Conservation (phyloP, 805 yeast species). For the Schwanniomyces polymorphus region DNA sequence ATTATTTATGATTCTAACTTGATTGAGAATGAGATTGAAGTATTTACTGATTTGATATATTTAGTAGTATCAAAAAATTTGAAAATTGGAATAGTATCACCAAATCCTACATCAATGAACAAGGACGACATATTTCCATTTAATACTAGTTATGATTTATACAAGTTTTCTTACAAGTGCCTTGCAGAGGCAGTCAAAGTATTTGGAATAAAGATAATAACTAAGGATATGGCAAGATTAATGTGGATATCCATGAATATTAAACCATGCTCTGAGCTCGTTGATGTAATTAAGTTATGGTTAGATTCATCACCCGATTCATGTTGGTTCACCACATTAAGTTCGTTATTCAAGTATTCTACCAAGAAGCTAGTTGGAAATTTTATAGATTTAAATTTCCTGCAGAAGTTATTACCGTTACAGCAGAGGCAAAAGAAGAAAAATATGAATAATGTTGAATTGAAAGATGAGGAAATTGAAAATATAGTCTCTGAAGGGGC, state of each 20-base stretch:
- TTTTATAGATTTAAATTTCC: conserved; percentile 37
- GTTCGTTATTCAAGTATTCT: conserved; percentile 46
- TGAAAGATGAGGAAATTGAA: conserved; percentile 41
- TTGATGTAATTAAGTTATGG: conserved; percentile 58
- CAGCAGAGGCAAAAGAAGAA: conserved; percentile 41
- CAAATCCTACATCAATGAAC: conserved; percentile 38
- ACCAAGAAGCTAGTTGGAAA: conserved; percentile 42
- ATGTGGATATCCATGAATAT: conserved; percentile 61
- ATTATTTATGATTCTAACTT: conserved; percentile 38
- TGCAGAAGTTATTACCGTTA: conserved; percentile 40
- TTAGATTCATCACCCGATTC: conserved; percentile 47
- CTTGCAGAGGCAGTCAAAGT: conserved; percentile 59
- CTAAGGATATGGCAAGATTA: conserved; percentile 46
- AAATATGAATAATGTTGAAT: conserved; percentile 23
- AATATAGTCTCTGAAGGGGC: conserved; percentile 38
- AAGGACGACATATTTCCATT: conserved; percentile 44
- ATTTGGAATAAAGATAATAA: conserved; percentile 44
- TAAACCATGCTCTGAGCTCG: conserved; percentile 46
- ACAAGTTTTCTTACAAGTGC: conserved; percentile 52
- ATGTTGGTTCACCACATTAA: conserved; percentile 61
- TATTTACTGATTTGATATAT: conserved; percentile 26
- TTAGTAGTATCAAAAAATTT: conserved; percentile 33
- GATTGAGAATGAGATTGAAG: conserved; percentile 29
- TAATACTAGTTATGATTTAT: conserved; percentile 40
- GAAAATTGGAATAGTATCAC: conserved; percentile 32